Base-by-base conservation (phyloP, 2,329 filamentous ascomycete species). In the Phaeophleospora eucalypticola region DNA sequence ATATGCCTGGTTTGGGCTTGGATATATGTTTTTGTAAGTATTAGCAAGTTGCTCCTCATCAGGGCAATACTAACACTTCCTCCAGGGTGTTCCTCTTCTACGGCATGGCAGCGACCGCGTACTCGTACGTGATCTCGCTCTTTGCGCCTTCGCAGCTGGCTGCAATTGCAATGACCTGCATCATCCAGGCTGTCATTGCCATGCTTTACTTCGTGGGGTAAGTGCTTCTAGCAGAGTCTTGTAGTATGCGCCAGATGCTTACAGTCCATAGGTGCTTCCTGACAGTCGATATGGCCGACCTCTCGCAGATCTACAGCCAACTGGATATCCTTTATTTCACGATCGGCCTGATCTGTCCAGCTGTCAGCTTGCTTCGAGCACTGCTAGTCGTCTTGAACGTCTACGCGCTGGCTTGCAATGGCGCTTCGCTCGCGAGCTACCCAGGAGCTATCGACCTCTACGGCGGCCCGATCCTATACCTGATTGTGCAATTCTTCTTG, bases 391-490 rank as follows among this genome's bases (percentile, higher is more conserved):
- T 81, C 0, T 72, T 94, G 24, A 95, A 95, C 62, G 72, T 89
- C 2, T 95, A 95, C 65, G 87, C 85, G 1, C 77, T 87, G 0
- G 78, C 87, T 3, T 95, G 89, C 63, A 58, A 68, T 32, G 75
- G 79, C 29, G 82, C 24, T 29, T 6, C 12, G 12, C 68, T 89
- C 15, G 79, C 82, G 1, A 69, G 74, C 1, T 83, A 86, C 54
- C 86, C 89, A 0, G 84, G 80, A 3, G 79, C 76, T 3, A 79
- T 95, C 27, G 74, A 77, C 0, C 77, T 84, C 24, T 95, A 89
- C 58, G 89, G 89, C 20, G 87, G 86, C 0, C 89, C 88, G 0
- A 90, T 95, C 38, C 65, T 91, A 0, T 95, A 93, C 64, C 77
- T 95, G 1, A 76, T 87, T 38, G 40, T 89, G 0, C 89, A 95